Evolutionary conservation across 2,329 filamentous ascomycete species (phyloP), one percentile per base, ranked within the genome.

Genomic region (Penicillium thymicola): DNA sequence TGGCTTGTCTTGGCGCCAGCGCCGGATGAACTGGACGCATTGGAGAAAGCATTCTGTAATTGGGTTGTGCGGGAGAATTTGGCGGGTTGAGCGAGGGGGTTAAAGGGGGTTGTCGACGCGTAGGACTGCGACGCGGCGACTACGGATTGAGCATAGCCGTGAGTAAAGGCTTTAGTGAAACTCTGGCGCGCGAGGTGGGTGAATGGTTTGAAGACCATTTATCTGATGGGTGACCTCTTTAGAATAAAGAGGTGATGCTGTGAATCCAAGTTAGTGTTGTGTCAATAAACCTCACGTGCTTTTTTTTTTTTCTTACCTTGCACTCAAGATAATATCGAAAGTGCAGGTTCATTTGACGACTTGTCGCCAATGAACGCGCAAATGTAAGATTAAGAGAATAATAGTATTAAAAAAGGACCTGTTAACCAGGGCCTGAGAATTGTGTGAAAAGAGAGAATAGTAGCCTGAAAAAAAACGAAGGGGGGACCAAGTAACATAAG

Each of bases 311-410:
- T 78, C 36, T 5, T 83, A 90, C 88, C 80, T 81, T 81, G 76
- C 82, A 81, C 80, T 80, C 83, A 78, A 79, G 77, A 75, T 79
- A 72, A 74, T 81, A 78, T 73, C 78, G 78, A 78, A 78, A 80
- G 81, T 92, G 91, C 92, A 97, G 91, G 91, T 94, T 96, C 92
- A 96, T 96, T 91, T 93, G 90, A 95, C 91, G 92, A 90, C 88
- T 75, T 72, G 87, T 87, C 89, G 90, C 82, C 91, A 95, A 88
- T 56, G 82, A 91, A 96, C 90, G 90, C 91, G 91, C 90, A 58
- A 58, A 54, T 55, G 43, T 45, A 54, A 55, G 51, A 40, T 41
- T 36, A 59, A 52, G 34, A 48, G 38, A 53, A 54, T 43, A 37
- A 10, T 10, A 56, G 13, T 9, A 56, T 40, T 47, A 37, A 53